These are phyloP conservation scores for Trichoderma afroharzianum DNA, from an alignment of 2,329 filamentous ascomycete species.

Conservation along the genomic window DNA sequence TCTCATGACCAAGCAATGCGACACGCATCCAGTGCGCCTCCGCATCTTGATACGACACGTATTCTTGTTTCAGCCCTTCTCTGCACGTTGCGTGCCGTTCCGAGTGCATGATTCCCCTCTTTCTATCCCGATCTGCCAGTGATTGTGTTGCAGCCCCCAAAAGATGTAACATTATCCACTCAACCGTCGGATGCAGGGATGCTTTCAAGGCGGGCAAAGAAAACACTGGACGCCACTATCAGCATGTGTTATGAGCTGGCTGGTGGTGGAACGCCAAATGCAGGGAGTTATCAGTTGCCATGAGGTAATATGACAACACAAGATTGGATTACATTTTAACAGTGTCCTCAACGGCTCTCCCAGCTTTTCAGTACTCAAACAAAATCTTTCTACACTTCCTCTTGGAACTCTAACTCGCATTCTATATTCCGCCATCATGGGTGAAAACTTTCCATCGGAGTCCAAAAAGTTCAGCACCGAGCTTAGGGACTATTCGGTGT, in stretches of 20 bases:
- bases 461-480: slow-evolving; percentile 41
- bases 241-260: background rate
- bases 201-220: background rate
- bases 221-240: background rate
- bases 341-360: too few species aligned
- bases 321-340: background rate
- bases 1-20: background rate
- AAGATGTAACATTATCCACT: background rate
- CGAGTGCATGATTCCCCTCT: background rate
- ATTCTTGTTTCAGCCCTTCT: background rate
- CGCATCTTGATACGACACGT: background rate
- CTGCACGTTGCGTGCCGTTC: background rate
- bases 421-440: background rate
- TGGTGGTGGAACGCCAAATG: background rate
- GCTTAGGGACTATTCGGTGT: slow-evolving; percentile 37
- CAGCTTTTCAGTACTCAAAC: background rate
- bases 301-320: background rate
- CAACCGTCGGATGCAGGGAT: background rate
- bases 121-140: background rate
- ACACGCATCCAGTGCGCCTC: background rate
- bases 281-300: background rate
- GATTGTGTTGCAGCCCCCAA: background rate
- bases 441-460: background rate
- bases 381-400: background rate
- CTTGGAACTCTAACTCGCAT: background rate